Evolutionary conservation across 2,329 filamentous ascomycete species (phyloP), one percentile per base, ranked within the genome.

Genomic region (Hypoxylon rubiginosum): DNA sequence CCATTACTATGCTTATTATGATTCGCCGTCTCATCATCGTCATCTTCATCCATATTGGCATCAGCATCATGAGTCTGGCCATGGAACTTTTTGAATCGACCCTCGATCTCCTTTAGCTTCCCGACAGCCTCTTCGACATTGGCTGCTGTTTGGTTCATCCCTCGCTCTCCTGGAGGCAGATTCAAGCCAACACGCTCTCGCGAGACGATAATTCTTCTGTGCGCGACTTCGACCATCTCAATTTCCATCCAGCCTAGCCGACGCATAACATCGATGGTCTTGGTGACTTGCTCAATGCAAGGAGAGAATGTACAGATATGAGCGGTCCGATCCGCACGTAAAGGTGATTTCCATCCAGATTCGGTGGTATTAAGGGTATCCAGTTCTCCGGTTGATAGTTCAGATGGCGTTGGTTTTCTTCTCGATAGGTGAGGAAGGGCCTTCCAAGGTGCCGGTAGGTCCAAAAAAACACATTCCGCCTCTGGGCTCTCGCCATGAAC

Each of bases 291-390:
- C 80, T 99, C 96, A 70, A 99, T 97, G 79, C 96, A 99, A 0
- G 96, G 96, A 1, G 92, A 97, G 81, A 99, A 99, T 0, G 94
- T 97, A 82, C 96, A 99, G 58, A 99, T 86, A 75, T 96, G 86
- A 1, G 91, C 88, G 4, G 91, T 86, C 45, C 87, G 85, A n/a
- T 85, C 84, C 0, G 92, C 89, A 71, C 96, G 90, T 10, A 98
- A 84, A 0, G 88, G 85, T 0, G 88, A 90, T 15, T 85, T 76
- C 82, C 86, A 89, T 67, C 72, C 41, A 62, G 71, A 52, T 64
- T 68, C 9, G 68, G 68, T 45, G 65, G 68, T 51, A 51, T 72
- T 62, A 54, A 66, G 15, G 66, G 67, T 34, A 50, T 66, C 58
- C 32, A 72, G 28, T 17, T 65, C 67, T 48, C 62, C 45, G 56